phyloP scores from a whole-genome alignment of 2,329 filamentous ascomycete genomes.

The Sporothrix mexicana region DNA sequence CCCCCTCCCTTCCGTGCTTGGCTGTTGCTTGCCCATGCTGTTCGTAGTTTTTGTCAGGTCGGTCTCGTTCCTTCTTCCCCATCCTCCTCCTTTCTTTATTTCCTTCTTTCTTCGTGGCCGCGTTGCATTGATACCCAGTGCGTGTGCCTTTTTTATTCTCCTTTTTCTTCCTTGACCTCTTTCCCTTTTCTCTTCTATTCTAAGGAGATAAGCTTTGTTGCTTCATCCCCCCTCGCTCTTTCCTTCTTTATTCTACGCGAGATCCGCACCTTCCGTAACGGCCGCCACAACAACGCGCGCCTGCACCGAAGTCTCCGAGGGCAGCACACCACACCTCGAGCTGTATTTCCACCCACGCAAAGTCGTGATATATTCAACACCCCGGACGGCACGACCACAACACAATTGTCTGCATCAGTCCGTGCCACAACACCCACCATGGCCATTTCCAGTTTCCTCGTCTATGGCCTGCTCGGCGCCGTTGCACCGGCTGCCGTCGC shows the following conservation, averaged over 20 bases:
- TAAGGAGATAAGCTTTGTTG: background rate
- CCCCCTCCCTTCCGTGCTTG: constrained; percentile 17
- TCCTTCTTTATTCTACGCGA: background rate
- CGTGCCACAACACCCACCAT: background rate
- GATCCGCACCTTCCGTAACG: constrained; percentile 8
- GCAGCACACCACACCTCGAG: constrained; percentile 2
- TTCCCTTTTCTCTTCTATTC: background rate
- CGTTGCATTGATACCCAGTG: constrained; percentile 10
- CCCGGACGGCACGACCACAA: background rate
- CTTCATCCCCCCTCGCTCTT: background rate
- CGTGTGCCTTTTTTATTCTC: background rate
- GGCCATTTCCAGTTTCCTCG: background rate
- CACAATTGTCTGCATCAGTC: background rate
- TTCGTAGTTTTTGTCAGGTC: background rate
- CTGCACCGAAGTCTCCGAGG: background rate
- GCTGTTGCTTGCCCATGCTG: background rate
- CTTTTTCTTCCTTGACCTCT: background rate
- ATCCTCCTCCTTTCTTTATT: background rate
- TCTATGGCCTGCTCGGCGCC: constrained; percentile 23
- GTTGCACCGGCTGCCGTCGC: constrained; percentile 16
- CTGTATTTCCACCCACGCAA: background rate
- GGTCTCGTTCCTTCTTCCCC: too few species aligned
- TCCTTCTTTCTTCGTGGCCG: background rate
- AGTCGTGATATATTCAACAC: background rate
- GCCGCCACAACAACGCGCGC: constrained; percentile 7